Evolutionary conservation across 306 rosid species (phyloP).

Genomic region (Casuarina equisetifolia): DNA sequence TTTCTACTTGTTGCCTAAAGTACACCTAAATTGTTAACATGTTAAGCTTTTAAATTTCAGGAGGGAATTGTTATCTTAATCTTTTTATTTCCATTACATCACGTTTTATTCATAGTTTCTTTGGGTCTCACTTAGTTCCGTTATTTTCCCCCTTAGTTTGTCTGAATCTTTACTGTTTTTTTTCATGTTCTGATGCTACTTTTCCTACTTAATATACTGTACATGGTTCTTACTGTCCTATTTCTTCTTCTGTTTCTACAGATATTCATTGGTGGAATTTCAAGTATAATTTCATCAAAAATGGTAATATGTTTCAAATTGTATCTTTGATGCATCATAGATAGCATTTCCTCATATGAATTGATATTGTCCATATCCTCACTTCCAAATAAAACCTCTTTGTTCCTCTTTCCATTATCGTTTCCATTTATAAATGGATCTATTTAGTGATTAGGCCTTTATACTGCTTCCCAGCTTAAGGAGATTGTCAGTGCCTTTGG

Average conservation of each 20-base stretch:
- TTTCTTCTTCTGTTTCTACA: conserved; percentile 36
- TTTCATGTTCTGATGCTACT: conserved; percentile 4
- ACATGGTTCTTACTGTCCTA: conserved; percentile 17
- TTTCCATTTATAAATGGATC: neutral
- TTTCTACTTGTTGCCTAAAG: neutral
- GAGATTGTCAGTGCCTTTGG: conserved; percentile 88
- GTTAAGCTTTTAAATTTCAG: neutral
- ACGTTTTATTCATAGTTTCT: neutral
- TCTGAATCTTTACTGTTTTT: neutral
- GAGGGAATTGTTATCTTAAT: neutral
- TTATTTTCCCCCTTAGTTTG: neutral
- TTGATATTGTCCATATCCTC: neutral
- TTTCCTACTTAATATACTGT: neutral
- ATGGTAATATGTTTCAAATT: conserved; percentile 55
- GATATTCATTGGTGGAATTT: conserved; percentile 91
- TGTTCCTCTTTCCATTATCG: neutral
- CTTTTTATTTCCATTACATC: neutral
- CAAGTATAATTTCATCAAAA: conserved; percentile 64
- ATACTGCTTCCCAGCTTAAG: conserved; percentile 56
- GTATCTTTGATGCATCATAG: conserved; percentile 3
- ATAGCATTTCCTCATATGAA: neutral
- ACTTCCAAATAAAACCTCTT: conserved; percentile 6
- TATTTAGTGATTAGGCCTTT: conserved; percentile 14
- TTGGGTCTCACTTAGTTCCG: neutral
- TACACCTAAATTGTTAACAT: neutral